Evolutionary conservation across 306 rosid species (phyloP), one percentile per base, ranked within the genome.

Genomic region (Pachyrhizus erosus): DNA sequence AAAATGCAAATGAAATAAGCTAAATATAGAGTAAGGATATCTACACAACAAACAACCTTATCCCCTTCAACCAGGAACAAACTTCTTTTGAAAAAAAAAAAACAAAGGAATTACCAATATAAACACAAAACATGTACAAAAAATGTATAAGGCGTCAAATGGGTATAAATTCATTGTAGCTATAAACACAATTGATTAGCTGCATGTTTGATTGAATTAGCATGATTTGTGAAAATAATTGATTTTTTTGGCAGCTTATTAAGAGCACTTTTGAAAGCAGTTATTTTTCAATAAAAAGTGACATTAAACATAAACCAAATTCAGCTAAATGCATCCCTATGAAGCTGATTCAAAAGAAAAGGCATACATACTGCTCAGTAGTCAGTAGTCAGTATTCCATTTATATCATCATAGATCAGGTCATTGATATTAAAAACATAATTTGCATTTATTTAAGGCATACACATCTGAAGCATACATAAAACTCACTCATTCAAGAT

Each of bases 401-500:
- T n/a, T n/a, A n/a, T 58, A 71, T 15, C 65, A 23, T n/a, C 55
- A 46, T 71, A 81, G 29, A 49, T 26, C 51, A 45, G 23, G 42
- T 60, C 51, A 42, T 62, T 12, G 31, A 24, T 46, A 57, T 70
- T 70, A 62, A 78, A 65, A 69, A 54, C 20, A 69, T 64, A 37
- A 70, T 46, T 48, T 75, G 77, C 58, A 75, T 29, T 40, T 51
- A 34, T 43, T 69, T 81, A 51, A 80, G 48, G 48, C 57, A 55
- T 70, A 58, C 23, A 78, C 51, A n/a, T 11, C 51, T 18, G 70
- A 81, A 81, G 79, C 57, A 79, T 31, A 45, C n/a, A 70, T 52
- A 62, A 84, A 78, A 88, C 96, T 92, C 89, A 94, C 98, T 92
- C 84, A 71, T 88, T 89, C 75, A 80, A 21, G 75, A 89, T 80